phyloP scores from a whole-genome alignment of 495 filamentous ascomycete species.

The Jackrogersella multiformis region DNA sequence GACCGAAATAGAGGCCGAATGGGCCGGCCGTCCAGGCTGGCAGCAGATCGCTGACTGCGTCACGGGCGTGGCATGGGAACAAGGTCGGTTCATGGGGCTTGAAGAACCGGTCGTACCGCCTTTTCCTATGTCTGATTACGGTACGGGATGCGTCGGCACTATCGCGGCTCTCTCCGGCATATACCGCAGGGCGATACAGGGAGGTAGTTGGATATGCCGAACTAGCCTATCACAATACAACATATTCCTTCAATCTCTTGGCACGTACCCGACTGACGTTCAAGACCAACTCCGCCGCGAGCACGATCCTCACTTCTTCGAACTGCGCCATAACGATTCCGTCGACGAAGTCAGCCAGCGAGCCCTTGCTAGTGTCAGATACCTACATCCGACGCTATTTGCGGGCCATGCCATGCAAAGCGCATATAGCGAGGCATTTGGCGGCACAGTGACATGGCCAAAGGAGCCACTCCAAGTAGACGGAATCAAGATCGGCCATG shows the following conservation, averaged over 20 bases:
- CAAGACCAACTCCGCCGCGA: slow-evolving; percentile 63
- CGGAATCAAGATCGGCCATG: slow-evolving; percentile 62
- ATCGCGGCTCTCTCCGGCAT: slow-evolving; percentile 71
- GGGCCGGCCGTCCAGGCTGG: slow-evolving; percentile 63
- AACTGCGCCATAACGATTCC: slow-evolving; percentile 72
- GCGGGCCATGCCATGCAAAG: slow-evolving; percentile 55
- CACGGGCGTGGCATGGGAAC: slow-evolving; percentile 71
- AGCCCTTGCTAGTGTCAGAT: slow-evolving; percentile 69
- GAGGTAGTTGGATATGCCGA: slow-evolving; percentile 72
- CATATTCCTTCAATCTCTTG: slow-evolving; percentile 70
- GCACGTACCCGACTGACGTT: slow-evolving; percentile 65
- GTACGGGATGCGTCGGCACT: slow-evolving; percentile 72
- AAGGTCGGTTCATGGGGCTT: slow-evolving; percentile 76
- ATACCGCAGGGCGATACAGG: slow-evolving; percentile 66
- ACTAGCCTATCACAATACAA: slow-evolving; percentile 62
- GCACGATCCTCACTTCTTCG: slow-evolving; percentile 61
- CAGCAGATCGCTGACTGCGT: slow-evolving; percentile 68
- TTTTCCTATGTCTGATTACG: slow-evolving; percentile 85
- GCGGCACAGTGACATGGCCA: slow-evolving; percentile 60
- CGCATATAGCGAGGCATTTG: slow-evolving; percentile 58
- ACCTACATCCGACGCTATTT: slow-evolving; percentile 62
- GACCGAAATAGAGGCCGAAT: slow-evolving; percentile 51
- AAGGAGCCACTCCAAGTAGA: slow-evolving; percentile 61
- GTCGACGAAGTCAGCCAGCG: slow-evolving; percentile 76
- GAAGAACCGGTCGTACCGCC: slow-evolving; percentile 77